Percentiles rank a stretch among this genome's conserved stretches.
Conservation (phyloP, 1,284 basidiomycete genomes). For the Fistulinella staudtii region DNA sequence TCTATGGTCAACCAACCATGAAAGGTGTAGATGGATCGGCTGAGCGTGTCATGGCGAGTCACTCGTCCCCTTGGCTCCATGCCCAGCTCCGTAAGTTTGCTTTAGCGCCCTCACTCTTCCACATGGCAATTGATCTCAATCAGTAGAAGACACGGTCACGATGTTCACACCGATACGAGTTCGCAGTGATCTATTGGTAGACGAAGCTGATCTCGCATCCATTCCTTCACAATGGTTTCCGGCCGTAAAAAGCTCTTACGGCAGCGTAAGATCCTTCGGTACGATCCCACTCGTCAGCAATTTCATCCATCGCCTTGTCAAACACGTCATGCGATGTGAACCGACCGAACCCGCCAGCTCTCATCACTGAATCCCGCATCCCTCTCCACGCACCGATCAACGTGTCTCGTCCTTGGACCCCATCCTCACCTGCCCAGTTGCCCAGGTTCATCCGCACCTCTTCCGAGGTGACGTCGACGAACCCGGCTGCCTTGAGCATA, state of each 20-base stretch:
- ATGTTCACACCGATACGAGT: no score
- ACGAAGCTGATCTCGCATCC: no score
- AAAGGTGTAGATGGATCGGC: no score
- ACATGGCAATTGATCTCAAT: no score
- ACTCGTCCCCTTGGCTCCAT: no score
- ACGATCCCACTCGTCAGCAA: slow-evolving; percentile 23
- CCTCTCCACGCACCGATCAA: slow-evolving; percentile 17
- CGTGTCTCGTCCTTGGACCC: slow-evolving; percentile 2
- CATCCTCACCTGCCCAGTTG: slow-evolving; percentile 20
- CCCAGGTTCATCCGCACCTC: slow-evolving; percentile 15
- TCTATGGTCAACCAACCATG: no score
- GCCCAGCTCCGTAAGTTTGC: no score
- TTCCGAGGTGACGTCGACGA: slow-evolving; percentile 16
- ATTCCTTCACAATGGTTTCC: slow-evolving; percentile 17
- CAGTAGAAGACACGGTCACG: no score
- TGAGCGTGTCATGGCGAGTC: no score
- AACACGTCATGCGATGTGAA: slow-evolving; percentile 17
- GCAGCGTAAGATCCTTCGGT: slow-evolving; percentile 11
- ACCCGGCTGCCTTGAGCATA: slow-evolving; percentile 17
- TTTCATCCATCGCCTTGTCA: slow-evolving; percentile 9
- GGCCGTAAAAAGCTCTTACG: slow-evolving; percentile 14
- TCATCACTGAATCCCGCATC: slow-evolving; percentile 16
- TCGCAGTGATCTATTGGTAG: no score
- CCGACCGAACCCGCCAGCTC: background rate
- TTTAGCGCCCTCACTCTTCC: no score